Evolutionary conservation across 2,329 filamentous ascomycete species (phyloP), one percentile per base, ranked within the genome.

Genomic region (Neofusicoccum ribis): DNA sequence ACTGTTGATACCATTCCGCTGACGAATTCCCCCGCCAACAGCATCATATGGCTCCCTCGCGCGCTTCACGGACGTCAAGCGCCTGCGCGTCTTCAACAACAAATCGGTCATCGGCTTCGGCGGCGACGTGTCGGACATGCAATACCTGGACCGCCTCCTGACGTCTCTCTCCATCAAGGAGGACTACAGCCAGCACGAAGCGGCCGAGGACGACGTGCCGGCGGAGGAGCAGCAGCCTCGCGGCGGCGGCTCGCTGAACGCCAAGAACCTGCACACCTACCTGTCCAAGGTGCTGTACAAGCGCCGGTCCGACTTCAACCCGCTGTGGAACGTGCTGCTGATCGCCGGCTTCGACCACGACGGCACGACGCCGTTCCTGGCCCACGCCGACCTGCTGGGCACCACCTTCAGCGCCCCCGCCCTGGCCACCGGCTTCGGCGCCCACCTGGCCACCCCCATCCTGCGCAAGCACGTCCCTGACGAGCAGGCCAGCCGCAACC

Each of bases 81-180:
- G 95, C 76, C 89, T 99, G 71, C 92, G 92, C 73, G 86, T 88
- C 72, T 98, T 98, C 81, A 92, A 93, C 81, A 85, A 89, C 70
- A 88, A 89, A 69, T 89, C 92, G 36, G 87, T 98, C 67, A 85
- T 99, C 75, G 95, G 95, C 73, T 96, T 98, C 82, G 92, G 93
- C 78, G 95, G 95, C 78, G 95, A 99, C 83, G 90, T 99, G 72
- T 96, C 92, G 69, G 95, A 99, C 84, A 98, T 99, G 95, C 95
- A 99, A 84, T 96, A 96, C 84, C 88, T 99, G 71, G 91, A 97
- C 86, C 89, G 95, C 72, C 88, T 97, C 74, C 89, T 99, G 72
- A 89, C 86, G 75, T 90, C 91, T 68, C 90, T 98, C 72, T 88
- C 91, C 77, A 92, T 96, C 79, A 86, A 90, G 78, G 93, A 98